These are phyloP conservation scores for Fremontodendron californicum DNA, from an alignment of 345 rosid species.

Conservation along the genomic window DNA sequence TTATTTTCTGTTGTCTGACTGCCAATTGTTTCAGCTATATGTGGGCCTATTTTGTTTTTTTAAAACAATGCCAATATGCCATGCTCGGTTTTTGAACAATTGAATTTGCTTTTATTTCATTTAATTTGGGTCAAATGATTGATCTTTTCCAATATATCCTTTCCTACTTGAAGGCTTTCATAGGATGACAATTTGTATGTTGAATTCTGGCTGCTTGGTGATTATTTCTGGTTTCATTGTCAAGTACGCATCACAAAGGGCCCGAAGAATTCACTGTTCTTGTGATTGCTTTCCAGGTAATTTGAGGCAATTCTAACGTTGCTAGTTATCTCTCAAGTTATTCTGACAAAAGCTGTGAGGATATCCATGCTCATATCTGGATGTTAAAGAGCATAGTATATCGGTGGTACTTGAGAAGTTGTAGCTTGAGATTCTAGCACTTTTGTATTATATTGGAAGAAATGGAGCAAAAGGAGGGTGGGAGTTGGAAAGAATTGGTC, in stretches of 20 bases:
- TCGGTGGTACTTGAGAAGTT: background rate
- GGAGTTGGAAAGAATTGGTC: slow-evolving; percentile 75
- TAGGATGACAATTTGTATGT: slow-evolving; percentile 11
- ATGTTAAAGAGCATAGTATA: background rate
- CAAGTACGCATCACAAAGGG: slow-evolving; percentile 6
- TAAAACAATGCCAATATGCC: background rate
- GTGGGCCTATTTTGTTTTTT: background rate
- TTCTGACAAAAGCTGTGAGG: background rate
- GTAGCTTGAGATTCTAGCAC: background rate
- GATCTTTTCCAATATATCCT: slow-evolving; percentile 7
- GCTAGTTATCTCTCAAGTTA: background rate
- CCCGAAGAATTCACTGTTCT: background rate
- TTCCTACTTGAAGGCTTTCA: slow-evolving; percentile 30
- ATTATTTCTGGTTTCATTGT: slow-evolving; percentile 17
- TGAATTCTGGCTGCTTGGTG: slow-evolving; percentile 21
- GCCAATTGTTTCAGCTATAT: background rate
- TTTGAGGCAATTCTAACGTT: background rate
- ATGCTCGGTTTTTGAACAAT: slow-evolving; percentile 3
- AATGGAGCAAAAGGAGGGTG: slow-evolving; percentile 44
- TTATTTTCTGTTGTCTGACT: slow-evolving; percentile 14
- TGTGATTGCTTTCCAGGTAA: slow-evolving; percentile 1
- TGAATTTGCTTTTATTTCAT: background rate
- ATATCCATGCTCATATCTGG: background rate
- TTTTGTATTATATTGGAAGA: background rate
- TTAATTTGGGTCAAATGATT: slow-evolving; percentile 18